Percentiles rank a stretch among this genome's conserved stretches.
Evolutionary conservation across 768 basidiomycete species (phyloP).

Genomic region (Termitomyces sp.): DNA sequence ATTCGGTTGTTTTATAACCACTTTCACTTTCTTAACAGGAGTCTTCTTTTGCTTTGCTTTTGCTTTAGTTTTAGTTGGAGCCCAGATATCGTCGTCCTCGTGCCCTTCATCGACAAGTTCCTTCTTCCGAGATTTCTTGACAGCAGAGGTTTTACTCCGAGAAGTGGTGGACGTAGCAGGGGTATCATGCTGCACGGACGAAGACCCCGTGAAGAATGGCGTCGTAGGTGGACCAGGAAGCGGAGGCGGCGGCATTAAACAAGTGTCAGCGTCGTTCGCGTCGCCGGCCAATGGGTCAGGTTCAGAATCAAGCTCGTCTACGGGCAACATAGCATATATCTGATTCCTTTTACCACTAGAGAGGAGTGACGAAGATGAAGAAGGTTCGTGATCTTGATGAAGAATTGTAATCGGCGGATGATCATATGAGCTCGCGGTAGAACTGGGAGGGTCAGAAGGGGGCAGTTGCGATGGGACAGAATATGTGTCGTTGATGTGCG

Average conservation of each 20-base stretch:
- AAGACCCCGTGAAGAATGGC: constrained; percentile 43
- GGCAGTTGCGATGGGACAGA: constrained; percentile 21
- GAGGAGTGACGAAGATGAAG: constrained; percentile 27
- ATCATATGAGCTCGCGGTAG: constrained; percentile 19
- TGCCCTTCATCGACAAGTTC: constrained; percentile 1
- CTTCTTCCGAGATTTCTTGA: constrained; percentile 16
- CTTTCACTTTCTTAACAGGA: constrained; percentile 19
- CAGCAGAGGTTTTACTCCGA: not conserved
- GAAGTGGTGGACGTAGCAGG: not conserved
- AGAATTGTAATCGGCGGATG: constrained; percentile 31
- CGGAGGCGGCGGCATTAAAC: constrained; percentile 12
- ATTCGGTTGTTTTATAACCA: constrained; percentile 12
- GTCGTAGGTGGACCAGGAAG: constrained; percentile 28
- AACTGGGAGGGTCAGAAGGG: constrained; percentile 27
- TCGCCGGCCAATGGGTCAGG: constrained; percentile 1
- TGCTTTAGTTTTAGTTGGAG: constrained; percentile 12
- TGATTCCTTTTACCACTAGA: constrained; percentile 12
- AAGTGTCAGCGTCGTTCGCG: constrained; percentile 2
- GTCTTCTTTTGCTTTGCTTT: constrained; percentile 20
- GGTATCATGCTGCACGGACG: constrained; percentile 15
- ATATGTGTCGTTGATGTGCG: constrained; percentile 12
- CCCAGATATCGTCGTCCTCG: not conserved
- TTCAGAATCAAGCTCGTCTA: constrained; percentile 24
- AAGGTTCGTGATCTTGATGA: constrained; percentile 15
- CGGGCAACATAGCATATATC: constrained; percentile 11